Conservation (phyloP, 768 basidiomycete species). For the Mycena belliarum region DNA sequence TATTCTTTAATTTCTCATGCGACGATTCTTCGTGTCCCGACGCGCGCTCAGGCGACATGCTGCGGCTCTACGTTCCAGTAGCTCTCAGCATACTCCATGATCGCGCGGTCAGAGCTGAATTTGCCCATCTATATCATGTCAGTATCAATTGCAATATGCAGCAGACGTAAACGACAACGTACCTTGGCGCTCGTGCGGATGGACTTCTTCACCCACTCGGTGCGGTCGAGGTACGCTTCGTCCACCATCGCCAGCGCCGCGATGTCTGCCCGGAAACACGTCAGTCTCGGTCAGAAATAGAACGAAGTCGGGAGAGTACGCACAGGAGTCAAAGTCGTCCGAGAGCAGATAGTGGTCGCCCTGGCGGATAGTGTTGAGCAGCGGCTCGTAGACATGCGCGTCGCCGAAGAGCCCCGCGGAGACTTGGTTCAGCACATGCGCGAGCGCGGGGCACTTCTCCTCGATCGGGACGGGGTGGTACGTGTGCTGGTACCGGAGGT, state of each 20-base stretch:
- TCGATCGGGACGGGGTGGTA: constrained; percentile 83
- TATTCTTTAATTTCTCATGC: not conserved
- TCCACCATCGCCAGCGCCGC: constrained; percentile 86
- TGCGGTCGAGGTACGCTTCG: constrained; percentile 78
- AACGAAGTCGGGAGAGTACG: constrained; percentile 33
- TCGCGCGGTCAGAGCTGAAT: constrained; percentile 93
- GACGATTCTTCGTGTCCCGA: not conserved
- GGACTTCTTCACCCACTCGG: constrained; percentile 91
- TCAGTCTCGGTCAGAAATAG: too few species aligned
- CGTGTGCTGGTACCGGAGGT: constrained; percentile 80
- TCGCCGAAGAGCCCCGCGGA: constrained; percentile 83
- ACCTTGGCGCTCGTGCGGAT: constrained; percentile 82
- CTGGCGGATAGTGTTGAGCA: constrained; percentile 75
- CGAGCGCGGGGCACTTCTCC: constrained; percentile 81
- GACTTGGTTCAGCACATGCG: constrained; percentile 75
- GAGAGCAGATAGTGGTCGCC: constrained; percentile 80
- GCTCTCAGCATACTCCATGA: constrained; percentile 88
- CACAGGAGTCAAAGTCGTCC: constrained; percentile 94
- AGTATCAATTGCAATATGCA: too few species aligned
- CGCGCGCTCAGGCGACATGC: constrained; percentile 3
- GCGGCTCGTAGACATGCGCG: constrained; percentile 79
- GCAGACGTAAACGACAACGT: not conserved
- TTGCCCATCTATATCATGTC: constrained; percentile 85
- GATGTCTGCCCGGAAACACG: constrained; percentile 57
- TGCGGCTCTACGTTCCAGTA: constrained; percentile 75